Evolutionary conservation across 805 yeast genomes (phyloP), one percentile per base, ranked within the genome.

Genomic region (Candida ulmi): DNA sequence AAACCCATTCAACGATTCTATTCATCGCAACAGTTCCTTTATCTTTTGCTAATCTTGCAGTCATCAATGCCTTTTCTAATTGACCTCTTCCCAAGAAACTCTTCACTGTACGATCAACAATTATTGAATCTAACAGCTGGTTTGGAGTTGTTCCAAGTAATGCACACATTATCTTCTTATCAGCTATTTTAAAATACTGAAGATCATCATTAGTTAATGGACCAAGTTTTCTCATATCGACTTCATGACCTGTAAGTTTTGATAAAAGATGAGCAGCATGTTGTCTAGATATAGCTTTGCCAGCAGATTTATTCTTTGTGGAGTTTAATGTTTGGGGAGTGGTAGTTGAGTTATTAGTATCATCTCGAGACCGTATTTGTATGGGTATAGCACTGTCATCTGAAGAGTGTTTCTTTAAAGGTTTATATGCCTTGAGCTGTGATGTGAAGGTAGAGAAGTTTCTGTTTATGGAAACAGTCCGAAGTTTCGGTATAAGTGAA

Each of bases 1-100:
- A 58, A 31, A 69, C 63, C 64, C 76, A 70, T 43, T 72, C 68
- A 51, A 78, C 55, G 0, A 84, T 66, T n/a, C 72, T 66, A 46
- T 85, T 84, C 76, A 78, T 72, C 1, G 77, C 84, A 25, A 78
- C 84, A 0, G 66, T 47, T 8, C 84, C 86, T 28, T 69, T 67
- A 2, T 52, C 53, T 23, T 64, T 58, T 0, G 83, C 76, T 11
- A 78, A 44, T 32, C 68, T 63, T 4, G 73, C 63, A n/a, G 78
- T 56, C 47, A 64, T 65, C 19, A 70, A 41, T 0, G 90, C 90
- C 41, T 83, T 72, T 25, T 63, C 66, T 0, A 67, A 44, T 27
- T 74, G 76, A 38, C 67, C 76, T 37, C 74, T 58, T 16, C 61
- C 62, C 26, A 85, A 58, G 41, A 82, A 72, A 39, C 73, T 71